phyloP scores from a whole-genome alignment of 345 rosid genomes.

The Eucalyptus grandis region DNA sequence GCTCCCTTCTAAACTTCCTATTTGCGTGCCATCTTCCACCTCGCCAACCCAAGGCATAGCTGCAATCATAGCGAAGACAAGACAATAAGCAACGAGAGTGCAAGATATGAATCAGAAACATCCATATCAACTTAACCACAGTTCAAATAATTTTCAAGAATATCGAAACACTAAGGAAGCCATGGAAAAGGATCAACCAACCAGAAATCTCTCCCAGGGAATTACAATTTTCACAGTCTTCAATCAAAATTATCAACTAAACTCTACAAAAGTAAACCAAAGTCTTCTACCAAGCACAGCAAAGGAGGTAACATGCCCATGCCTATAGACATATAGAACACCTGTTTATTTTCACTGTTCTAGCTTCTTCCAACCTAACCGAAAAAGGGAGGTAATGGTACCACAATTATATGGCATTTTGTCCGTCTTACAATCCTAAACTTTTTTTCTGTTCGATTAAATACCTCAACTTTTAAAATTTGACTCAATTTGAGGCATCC shows the following conservation, averaged over 20 bases:
- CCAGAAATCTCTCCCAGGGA: background rate
- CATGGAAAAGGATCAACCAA: background rate
- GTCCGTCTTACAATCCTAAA: background rate
- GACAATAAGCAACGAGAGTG: background rate
- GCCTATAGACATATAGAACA: background rate
- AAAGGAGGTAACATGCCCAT: background rate
- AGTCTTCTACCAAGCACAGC: background rate
- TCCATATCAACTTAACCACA: background rate
- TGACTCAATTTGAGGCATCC: background rate
- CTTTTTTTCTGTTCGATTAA: background rate
- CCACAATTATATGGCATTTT: background rate
- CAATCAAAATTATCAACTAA: background rate
- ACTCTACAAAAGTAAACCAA: background rate
- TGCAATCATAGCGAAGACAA: constrained; percentile 1
- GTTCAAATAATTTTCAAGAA: background rate
- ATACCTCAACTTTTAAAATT: background rate
- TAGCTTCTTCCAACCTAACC: background rate
- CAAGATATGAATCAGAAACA: background rate
- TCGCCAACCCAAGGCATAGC: constrained; percentile 93
- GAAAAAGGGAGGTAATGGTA: background rate
- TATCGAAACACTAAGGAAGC: background rate
- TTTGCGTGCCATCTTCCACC: constrained; percentile 91
- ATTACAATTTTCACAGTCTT: background rate
- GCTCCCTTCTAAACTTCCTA: constrained; percentile 71
- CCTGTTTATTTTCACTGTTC: background rate